phyloP scores from a whole-genome alignment of 768 basidiomycete genomes.

The Tylopilus cervinicoccineus region DNA sequence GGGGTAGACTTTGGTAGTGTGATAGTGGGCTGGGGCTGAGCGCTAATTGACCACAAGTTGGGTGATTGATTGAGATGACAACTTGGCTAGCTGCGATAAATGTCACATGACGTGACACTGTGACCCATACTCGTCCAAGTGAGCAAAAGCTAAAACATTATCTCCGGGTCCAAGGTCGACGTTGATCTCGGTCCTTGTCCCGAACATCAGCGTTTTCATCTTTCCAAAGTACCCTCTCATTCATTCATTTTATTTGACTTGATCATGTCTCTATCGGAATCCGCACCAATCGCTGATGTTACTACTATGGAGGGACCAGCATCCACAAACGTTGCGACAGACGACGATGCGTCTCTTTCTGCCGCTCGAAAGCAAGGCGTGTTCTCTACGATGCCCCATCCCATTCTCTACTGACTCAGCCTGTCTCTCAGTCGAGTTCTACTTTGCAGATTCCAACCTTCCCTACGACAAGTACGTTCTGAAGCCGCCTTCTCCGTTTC shows the following conservation, averaged over 20 bases:
- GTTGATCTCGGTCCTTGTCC: no score
- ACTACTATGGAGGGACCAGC: conserved; percentile 2
- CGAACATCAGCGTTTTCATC: no score
- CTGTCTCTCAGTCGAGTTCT: conserved; percentile 74
- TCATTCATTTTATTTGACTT: conserved; percentile 6
- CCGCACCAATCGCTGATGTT: conserved; percentile 1
- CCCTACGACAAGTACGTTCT: conserved; percentile 74
- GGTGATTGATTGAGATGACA: conserved; percentile 58
- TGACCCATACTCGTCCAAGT: no score
- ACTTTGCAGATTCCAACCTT: conserved; percentile 95
- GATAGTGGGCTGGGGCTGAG: conserved; percentile 42
- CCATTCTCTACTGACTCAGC: not conserved
- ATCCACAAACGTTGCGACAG: conserved; percentile 14
- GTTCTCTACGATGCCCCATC: conserved; percentile 12
- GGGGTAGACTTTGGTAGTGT: conserved; percentile 68
- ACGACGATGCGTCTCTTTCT: conserved; percentile 40
- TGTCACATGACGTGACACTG: no score
- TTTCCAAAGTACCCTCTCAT: not conserved
- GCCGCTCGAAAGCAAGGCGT: conserved; percentile 56
- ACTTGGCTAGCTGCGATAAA: no score
- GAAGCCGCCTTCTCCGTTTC: not conserved
- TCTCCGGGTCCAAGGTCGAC: no score
- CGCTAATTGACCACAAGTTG: conserved; percentile 35
- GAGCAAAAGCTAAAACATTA: no score
- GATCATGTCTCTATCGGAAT: conserved; percentile 23